These are phyloP conservation scores for Trichosanthes cucumerina DNA, from an alignment of 306 rosid genomes.

Conservation along the genomic window DNA sequence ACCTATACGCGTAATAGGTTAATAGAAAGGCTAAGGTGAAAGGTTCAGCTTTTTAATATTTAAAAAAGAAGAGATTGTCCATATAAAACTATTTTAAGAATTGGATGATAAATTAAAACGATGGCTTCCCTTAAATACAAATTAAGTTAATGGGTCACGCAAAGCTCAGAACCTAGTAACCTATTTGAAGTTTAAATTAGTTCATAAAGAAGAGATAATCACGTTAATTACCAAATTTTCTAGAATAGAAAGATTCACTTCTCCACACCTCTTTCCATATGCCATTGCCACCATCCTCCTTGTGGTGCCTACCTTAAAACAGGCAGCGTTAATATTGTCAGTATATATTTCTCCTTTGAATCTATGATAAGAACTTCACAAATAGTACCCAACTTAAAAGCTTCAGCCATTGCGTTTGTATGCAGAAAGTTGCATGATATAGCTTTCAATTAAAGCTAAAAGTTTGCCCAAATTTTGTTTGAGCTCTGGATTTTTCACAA, in stretches of 20 bases:
- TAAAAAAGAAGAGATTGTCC: not conserved
- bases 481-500: not conserved
- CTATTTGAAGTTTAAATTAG: not conserved
- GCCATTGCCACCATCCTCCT: constrained; percentile 66
- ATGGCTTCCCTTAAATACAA: not conserved
- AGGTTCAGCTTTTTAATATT: not conserved
- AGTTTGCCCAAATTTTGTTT: not conserved
- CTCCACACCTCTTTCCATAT: constrained; percentile 82
- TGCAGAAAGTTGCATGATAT: not conserved
- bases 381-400: not conserved
- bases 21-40: not conserved
- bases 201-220: not conserved
- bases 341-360: constrained; percentile 19
- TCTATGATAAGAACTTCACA: not conserved
- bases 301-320: constrained; percentile 74
- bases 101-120: not conserved
- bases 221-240: constrained; percentile 61
- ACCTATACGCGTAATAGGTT: not conserved
- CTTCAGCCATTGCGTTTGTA: not conserved
- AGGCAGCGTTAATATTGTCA: constrained; percentile 20
- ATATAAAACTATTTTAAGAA: not conserved
- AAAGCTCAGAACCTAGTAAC: not conserved
- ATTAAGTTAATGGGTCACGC: not conserved
- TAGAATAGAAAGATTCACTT: constrained; percentile 60
- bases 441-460: not conserved